Evolutionary conservation across 495 filamentous ascomycete genomes (phyloP).

Genomic region (Glonium stellatum): DNA sequence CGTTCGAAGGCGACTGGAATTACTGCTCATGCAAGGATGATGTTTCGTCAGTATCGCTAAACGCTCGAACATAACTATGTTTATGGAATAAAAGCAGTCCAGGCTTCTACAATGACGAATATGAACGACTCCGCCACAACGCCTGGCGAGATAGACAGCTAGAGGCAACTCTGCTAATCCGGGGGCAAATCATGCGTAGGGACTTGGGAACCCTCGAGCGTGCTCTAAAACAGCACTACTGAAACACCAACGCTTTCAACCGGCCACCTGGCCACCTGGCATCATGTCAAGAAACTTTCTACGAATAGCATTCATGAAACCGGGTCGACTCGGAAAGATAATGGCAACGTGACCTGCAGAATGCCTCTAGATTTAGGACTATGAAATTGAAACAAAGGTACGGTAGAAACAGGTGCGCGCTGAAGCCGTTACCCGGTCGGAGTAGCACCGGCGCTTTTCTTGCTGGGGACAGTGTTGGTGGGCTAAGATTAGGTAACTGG

Average conservation of each 20-base stretch:
- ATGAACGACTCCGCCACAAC: conserved; percentile 4
- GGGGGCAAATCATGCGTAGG: not conserved
- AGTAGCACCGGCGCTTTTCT: conserved; percentile 16
- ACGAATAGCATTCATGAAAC: not conserved
- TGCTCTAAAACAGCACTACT: not conserved
- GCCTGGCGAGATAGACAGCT: not conserved
- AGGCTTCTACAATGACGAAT: not conserved
- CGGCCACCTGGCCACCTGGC: not conserved
- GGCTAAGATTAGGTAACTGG: too few species aligned
- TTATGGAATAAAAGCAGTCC: not conserved
- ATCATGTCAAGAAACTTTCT: not conserved
- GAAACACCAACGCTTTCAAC: not conserved
- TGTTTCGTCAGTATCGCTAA: too few species aligned
- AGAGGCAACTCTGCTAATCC: not conserved
- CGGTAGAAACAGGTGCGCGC: too few species aligned
- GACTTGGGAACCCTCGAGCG: not conserved
- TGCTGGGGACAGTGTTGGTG: conserved; percentile 6
- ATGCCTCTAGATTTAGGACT: too few species aligned
- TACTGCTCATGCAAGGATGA: too few species aligned
- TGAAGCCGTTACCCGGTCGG: not conserved
- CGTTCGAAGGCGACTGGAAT: too few species aligned
- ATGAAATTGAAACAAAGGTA: too few species aligned
- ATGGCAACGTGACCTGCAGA: too few species aligned
- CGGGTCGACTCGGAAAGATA: not conserved
- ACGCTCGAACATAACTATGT: too few species aligned